Base-by-base conservation (phyloP, 2,329 filamentous ascomycete species). In the Ascochyta viciae-villosae region DNA sequence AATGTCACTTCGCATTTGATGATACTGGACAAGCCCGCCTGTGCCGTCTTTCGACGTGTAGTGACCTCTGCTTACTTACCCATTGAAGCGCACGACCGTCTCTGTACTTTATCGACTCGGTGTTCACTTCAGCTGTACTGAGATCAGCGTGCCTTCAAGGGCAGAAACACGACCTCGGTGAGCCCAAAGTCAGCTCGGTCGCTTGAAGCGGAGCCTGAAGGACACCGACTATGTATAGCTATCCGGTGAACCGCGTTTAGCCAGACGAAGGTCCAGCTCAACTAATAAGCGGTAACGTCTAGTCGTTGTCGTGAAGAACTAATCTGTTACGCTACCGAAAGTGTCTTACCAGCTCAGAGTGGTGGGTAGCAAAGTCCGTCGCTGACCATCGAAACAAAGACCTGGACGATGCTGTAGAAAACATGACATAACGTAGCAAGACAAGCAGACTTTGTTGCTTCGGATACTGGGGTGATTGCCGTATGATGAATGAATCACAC, bases 131-230 rank as follows among this genome's bases (percentile, higher is more conserved):
- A 40, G 29, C 46, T 48, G n/a, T n/a, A 1, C n/a, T 15, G 13
- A 13, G 19, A 34, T 19, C 2, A 22, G 31, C 19, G 9, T 47
- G 3, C 26, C 15, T 15, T 19, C 2, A 6, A 27, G 6, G 1
- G 12, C 19, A 46, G 4, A n/a, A 9, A 35, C 50, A 45, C 46
- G 53, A 43, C 7, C 31, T 42, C 47, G 47, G 48, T 56, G 47
- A 56, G 22, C 10, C 9, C 34, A 46, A 34, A 33, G 47, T 55
- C 41, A 42, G 41, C 47, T 15, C 12, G 7, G n/a, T 8, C 24
- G 23, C 9, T 8, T 9, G 27, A 7, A 33, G 22, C 6, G 29
- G 29, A 42, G 6, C 23, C 3, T 19, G 10, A 22, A 16, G 13
- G 16, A 5, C 19, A 9, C 12, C 16, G 4, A n/a, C 12, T 44